phyloP scores from a whole-genome alignment of 768 basidiomycete genomes.

The Leccinum disarticulatum region DNA sequence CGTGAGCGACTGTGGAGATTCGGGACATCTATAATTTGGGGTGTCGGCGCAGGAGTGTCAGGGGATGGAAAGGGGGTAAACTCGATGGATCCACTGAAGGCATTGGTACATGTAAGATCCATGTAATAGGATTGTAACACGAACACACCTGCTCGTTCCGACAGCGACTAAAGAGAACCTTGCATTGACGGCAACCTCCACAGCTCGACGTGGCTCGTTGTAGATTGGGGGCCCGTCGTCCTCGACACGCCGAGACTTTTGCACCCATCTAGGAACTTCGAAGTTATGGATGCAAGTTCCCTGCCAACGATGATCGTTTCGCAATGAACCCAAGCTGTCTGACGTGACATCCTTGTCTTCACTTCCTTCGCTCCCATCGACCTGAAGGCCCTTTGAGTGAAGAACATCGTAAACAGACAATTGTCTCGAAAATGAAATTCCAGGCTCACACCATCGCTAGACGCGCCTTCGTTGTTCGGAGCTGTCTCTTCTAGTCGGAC shows the following conservation, averaged over 20 bases:
- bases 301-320: conserved; percentile 48
- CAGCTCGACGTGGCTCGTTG: conserved; percentile 65
- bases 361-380: conserved; percentile 4
- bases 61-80: conserved; percentile 68
- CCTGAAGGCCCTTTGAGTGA: conserved; percentile 11
- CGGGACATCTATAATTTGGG: conserved; percentile 62
- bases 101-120: background rate
- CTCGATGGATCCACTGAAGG: conserved; percentile 60
- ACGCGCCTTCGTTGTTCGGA: conserved; percentile 45
- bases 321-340: conserved; percentile 8
- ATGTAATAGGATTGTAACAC: background rate
- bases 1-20: conserved; percentile 56
- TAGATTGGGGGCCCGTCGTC: conserved; percentile 47
- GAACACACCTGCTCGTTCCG: conserved; percentile 63
- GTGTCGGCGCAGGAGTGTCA: conserved; percentile 54
- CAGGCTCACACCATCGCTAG: conserved; percentile 44
- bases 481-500: conserved; percentile 52
- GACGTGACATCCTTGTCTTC: conserved; percentile 6
- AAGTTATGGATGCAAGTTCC: conserved; percentile 82
- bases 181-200: conserved; percentile 65
- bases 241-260: conserved; percentile 66
- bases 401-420: conserved; percentile 4
- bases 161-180: conserved; percentile 83
- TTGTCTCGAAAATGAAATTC: background rate
- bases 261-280: conserved; percentile 73